A percentile compares a stretch with the other conserved stretches of the same genome.
Conservation (phyloP, 2,329 filamentous ascomycete genomes). For the Verticillium zaregamsianum region DNA sequence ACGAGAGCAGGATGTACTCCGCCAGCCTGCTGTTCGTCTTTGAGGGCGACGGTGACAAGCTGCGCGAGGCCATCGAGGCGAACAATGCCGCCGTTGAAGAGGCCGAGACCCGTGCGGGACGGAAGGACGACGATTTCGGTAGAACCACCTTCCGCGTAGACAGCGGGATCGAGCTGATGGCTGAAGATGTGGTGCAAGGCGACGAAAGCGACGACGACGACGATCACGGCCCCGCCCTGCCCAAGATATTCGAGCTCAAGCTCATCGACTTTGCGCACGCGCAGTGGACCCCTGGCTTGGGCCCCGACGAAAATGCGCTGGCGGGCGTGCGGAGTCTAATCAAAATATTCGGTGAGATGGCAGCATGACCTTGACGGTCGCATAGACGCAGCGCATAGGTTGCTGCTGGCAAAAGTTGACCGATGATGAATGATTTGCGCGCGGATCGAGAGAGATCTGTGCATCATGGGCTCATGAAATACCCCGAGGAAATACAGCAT, state of each 20-base stretch:
- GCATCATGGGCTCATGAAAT: background rate
- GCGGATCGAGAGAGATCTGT: background rate
- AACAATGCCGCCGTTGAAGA: slow-evolving; percentile 49
- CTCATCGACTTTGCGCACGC: slow-evolving; percentile 98
- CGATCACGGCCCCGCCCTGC: slow-evolving; percentile 41
- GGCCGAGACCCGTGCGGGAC: slow-evolving; percentile 23
- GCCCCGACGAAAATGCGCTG: slow-evolving; percentile 81
- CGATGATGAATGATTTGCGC: background rate
- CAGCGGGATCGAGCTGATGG: slow-evolving; percentile 44
- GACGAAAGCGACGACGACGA: slow-evolving; percentile 45
- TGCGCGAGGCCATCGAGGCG: slow-evolving; percentile 50
- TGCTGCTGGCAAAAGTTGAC: background rate
- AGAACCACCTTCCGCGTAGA: slow-evolving; percentile 44
- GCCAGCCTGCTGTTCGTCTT: slow-evolving; percentile 60
- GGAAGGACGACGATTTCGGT: slow-evolving; percentile 8
- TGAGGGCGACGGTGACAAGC: slow-evolving; percentile 56
- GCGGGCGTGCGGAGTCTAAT: slow-evolving; percentile 68
- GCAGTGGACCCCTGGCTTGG: slow-evolving; percentile 72
- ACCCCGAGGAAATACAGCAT: background rate
- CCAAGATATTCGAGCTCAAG: slow-evolving; percentile 73
- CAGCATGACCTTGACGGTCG: slow-evolving; percentile 18
- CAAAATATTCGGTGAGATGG: slow-evolving; percentile 66
- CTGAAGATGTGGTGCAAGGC: slow-evolving; percentile 20
- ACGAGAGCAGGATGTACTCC: slow-evolving; percentile 63
- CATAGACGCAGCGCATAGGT: background rate